Evolutionary conservation across 192 early-diverging fungal genomes (phyloP).

Genomic region (Kickxella alabastrina): DNA sequence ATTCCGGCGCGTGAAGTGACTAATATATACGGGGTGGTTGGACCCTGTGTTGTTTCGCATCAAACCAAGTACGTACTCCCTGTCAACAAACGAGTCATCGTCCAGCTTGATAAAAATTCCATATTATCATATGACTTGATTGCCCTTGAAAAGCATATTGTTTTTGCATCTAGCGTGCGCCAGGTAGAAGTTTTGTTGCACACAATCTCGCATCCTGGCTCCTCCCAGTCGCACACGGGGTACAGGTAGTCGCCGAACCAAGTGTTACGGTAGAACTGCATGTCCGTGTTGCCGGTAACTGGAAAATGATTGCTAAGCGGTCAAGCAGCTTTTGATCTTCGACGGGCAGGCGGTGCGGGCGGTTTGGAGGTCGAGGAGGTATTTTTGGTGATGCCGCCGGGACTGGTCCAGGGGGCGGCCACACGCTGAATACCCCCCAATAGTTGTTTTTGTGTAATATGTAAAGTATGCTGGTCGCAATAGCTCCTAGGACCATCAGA

Average conservation of each 20-base stretch:
- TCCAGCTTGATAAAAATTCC: slow-evolving; percentile 40
- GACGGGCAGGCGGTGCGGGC: no score
- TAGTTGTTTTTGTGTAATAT: no score
- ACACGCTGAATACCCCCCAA: not conserved
- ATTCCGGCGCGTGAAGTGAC: slow-evolving; percentile 15
- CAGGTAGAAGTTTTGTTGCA: slow-evolving; percentile 25
- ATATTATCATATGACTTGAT: slow-evolving; percentile 13
- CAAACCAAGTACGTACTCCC: slow-evolving; percentile 11
- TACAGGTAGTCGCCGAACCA: slow-evolving; percentile 28
- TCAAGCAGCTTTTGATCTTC: no score
- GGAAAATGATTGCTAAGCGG: slow-evolving; percentile 20
- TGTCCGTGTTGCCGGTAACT: slow-evolving; percentile 22
- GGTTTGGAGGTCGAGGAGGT: not conserved
- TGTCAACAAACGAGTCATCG: slow-evolving; percentile 24
- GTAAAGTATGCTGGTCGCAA: no score
- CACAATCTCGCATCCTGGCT: slow-evolving; percentile 9
- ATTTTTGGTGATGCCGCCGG: not conserved
- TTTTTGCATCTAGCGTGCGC: slow-evolving; percentile 20
- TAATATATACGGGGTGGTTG: slow-evolving; percentile 16
- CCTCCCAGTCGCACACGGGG: slow-evolving; percentile 27
- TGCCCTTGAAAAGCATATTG: slow-evolving; percentile 16
- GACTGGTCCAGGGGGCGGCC: no score
- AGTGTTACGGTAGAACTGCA: slow-evolving; percentile 21
- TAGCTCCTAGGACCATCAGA: no score
- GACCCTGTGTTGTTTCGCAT: slow-evolving; percentile 9